Conservation (phyloP, 2,329 filamentous ascomycete genomes). For the Fusarium hostae region DNA sequence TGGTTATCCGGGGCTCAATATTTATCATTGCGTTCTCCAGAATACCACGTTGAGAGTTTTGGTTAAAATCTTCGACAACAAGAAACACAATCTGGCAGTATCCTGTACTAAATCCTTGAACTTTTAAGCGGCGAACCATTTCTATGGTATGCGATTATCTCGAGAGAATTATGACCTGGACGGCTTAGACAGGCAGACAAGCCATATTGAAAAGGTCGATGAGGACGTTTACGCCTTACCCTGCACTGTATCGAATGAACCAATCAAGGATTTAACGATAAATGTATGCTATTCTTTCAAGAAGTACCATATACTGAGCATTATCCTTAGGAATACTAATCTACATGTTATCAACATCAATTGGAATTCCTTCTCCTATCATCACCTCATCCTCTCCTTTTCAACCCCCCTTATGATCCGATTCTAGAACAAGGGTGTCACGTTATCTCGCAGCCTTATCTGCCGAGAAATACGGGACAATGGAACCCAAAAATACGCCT, state of each 20-base stretch:
- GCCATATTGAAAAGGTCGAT: too few species aligned
- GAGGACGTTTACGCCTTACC: not conserved
- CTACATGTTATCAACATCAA: not conserved
- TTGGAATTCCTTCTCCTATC: not conserved
- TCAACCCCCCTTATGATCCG: not conserved
- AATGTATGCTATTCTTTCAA: not conserved
- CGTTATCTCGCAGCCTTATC: constrained; percentile 1
- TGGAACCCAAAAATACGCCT: not conserved
- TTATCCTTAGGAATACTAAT: not conserved
- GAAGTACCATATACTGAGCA: not conserved
- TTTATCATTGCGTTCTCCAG: too few species aligned
- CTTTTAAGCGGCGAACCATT: too few species aligned
- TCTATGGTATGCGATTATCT: too few species aligned
- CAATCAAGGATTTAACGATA: not conserved
- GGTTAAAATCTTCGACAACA: too few species aligned
- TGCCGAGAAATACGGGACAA: not conserved
- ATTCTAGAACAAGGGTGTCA: constrained; percentile 2
- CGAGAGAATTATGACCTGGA: too few species aligned
- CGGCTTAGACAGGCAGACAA: too few species aligned
- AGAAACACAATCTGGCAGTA: too few species aligned
- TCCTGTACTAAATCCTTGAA: too few species aligned
- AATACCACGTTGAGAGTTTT: too few species aligned
- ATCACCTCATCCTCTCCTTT: not conserved
- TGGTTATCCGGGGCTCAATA: too few species aligned
- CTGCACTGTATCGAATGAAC: fast-evolving